Evolutionary conservation across 306 rosid genomes (phyloP), one percentile per base, ranked within the genome.

Genomic region (Cucurbita maxima): DNA sequence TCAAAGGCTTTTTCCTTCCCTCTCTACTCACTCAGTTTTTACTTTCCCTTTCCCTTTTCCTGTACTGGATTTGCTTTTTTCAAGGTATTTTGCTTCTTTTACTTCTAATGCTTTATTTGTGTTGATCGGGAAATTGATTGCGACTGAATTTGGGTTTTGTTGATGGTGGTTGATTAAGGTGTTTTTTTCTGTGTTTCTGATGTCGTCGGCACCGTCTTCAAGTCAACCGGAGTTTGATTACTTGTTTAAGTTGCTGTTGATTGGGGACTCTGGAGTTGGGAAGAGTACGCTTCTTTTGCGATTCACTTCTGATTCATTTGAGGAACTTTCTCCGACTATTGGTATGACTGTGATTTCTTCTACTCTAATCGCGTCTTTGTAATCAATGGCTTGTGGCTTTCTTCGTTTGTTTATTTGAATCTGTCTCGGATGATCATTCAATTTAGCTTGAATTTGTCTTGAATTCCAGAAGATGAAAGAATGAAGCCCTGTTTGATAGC

Each of bases 231-330:
- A 90, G 73, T 92, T 88, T 67, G 96, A 92, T 62, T 88, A 85
- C 81, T 77, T 88, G 78, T 93, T 93, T 81, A 93, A 93, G 87
- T 80, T 90, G 75, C 77, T 93, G 53, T 22, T 93, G 71, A 88
- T 90, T 58, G 96, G 96, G 54, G 96, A 90, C 72, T 88, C 96
- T 0, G 98, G 91, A 12, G 96, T 90, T 64, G 98, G 96, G 34
- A 92, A 92, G 78, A 92, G 98, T 84, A 82, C 89, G 9, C 82
- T 90, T 3, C 85, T 92, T 54, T 83, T 90, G 81, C 75, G 89
- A 38, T 88, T 88, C 82, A 93, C 90, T 5, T 87, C 93, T 64
- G 75, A 82, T 61, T 78, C 82, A 15, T 88, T 85, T 76, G 96
- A 90, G 62, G 90, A 92, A 73, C 96, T 90, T 77, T 88, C 96